A percentile compares a stretch with the other conserved stretches of the same genome.
phyloP scores from a whole-genome alignment of 2,329 filamentous ascomycete species.

The Parascedosporium putredinis region DNA sequence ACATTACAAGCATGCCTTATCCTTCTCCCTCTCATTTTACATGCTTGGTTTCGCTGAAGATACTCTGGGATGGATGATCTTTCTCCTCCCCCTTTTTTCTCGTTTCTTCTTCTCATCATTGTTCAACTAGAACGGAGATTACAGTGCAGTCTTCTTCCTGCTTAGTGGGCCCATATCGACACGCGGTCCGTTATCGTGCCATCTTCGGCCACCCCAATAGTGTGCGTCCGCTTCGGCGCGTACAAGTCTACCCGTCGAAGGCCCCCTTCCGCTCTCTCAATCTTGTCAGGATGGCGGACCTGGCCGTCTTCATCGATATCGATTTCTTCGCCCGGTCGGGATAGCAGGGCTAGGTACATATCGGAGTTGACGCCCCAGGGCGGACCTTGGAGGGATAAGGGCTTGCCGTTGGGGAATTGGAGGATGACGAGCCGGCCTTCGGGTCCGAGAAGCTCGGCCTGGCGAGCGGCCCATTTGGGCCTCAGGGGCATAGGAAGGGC shows the following conservation, averaged over 20 bases:
- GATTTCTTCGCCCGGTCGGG: constrained; percentile 56
- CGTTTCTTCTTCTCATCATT: background rate
- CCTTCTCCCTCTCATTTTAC: no score
- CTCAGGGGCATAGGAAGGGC: constrained; percentile 45
- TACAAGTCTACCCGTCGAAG: constrained; percentile 14
- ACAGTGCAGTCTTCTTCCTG: background rate
- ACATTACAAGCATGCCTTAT: no score
- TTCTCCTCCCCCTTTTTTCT: no score
- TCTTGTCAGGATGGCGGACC: background rate
- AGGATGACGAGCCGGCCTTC: constrained; percentile 50
- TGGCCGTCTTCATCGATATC: constrained; percentile 39
- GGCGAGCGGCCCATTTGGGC: constrained; percentile 41
- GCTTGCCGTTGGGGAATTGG: constrained; percentile 69
- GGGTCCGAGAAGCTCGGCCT: constrained; percentile 37
- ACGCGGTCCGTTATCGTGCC: constrained; percentile 41
- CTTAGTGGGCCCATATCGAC: constrained; percentile 37
- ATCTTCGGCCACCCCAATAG: constrained; percentile 31
- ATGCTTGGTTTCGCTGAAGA: no score
- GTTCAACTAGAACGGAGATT: background rate
- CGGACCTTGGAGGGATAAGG: constrained; percentile 54
- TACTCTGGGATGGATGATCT: no score
- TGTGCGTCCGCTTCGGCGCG: constrained; percentile 40
- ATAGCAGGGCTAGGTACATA: constrained; percentile 63
- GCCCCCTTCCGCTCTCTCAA: background rate
- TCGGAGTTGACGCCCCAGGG: constrained; percentile 61